phyloP scores from a whole-genome alignment of 2,329 filamentous ascomycete genomes.

The Emergomyces pasteurianus region DNA sequence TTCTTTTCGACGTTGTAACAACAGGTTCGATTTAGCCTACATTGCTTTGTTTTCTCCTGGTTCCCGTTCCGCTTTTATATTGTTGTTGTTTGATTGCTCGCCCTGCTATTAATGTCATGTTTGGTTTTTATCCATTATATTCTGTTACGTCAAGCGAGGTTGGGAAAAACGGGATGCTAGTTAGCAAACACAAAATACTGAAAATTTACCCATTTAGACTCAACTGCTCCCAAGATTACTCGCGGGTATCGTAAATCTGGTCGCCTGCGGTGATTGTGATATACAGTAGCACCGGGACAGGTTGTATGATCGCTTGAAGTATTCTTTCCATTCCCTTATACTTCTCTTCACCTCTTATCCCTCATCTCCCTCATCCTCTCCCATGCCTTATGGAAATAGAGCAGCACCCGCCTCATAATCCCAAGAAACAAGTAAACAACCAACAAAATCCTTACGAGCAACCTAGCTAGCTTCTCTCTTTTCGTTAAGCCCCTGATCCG shows the following conservation, averaged over 20 bases:
- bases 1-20: background rate
- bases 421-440: conserved; percentile 1
- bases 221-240: background rate
- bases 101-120: background rate
- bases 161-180: background rate
- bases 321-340: background rate
- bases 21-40: background rate
- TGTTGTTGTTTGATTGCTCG: background rate
- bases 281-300: background rate
- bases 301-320: background rate
- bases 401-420: background rate
- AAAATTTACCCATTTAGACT: background rate
- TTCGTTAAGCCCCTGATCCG: background rate
- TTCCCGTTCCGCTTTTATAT: background rate
- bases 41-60: background rate
- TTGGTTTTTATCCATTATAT: background rate
- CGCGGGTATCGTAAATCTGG: background rate
- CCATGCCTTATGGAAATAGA: background rate
- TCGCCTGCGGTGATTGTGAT: background rate
- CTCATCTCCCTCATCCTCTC: background rate
- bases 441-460: background rate
- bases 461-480: background rate
- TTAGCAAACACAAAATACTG: background rate
- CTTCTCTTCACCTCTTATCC: background rate
- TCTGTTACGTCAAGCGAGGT: background rate